phyloP scores from a whole-genome alignment of 352 stramenopile species.

The Globisporangium paroecandrum region DNA sequence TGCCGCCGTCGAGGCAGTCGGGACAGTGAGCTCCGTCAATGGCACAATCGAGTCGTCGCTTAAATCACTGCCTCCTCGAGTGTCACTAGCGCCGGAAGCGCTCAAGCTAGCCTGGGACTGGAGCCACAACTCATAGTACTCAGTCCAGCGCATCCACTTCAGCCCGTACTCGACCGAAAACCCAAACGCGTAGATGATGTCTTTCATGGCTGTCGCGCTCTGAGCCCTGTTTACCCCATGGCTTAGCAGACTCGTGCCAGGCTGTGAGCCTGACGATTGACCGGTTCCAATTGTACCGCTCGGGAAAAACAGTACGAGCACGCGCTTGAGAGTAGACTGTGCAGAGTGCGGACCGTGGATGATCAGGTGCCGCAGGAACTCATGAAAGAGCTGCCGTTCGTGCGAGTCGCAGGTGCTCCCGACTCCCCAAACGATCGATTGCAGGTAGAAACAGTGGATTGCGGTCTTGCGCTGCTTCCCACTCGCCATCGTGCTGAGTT shows the following conservation, averaged over 20 bases:
- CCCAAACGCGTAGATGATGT: constrained; percentile 60
- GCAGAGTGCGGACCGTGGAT: constrained; percentile 40
- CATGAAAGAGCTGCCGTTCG: constrained; percentile 62
- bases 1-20: constrained; percentile 30
- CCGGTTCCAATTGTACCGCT: constrained; percentile 28
- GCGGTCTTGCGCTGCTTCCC: constrained; percentile 58
- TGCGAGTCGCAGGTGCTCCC: constrained; percentile 38
- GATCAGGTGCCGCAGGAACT: constrained; percentile 58
- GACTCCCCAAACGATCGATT: constrained; percentile 71
- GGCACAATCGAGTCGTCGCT: neutral
- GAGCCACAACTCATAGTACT: constrained; percentile 59
- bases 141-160: constrained; percentile 70
- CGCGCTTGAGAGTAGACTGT: constrained; percentile 53
- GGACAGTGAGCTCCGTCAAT: constrained; percentile 27
- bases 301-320: constrained; percentile 52
- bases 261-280: neutral
- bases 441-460: constrained; percentile 63
- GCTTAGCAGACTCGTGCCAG: neutral
- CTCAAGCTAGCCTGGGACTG: constrained; percentile 22
- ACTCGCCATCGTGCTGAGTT: constrained; percentile 51
- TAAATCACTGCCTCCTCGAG: constrained; percentile 2
- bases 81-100: neutral
- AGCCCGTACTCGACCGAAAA: constrained; percentile 69
- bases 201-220: constrained; percentile 16
- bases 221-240: neutral